Evolutionary conservation across 129 eudicot species (phyloP), one percentile per base, ranked within the genome.

Genomic region (Pittosporum tobira): DNA sequence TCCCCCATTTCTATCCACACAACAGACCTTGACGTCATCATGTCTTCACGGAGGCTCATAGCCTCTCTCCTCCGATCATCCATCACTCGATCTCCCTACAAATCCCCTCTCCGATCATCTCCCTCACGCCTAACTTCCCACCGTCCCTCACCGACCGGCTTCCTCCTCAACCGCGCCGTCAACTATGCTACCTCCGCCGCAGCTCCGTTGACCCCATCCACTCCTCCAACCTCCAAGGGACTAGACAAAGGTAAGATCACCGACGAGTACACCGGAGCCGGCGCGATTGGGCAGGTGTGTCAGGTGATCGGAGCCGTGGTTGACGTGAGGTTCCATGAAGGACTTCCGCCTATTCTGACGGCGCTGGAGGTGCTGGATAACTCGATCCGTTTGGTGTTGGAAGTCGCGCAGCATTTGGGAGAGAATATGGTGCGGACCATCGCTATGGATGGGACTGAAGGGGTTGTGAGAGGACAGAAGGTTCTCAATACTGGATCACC

Each of bases 401-500:
- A 91, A 70, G 99, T 91, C 43, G 94, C 99, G 7, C 94, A 87
- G 38, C 99, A 91, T 75, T 81, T 91, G 91, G 99, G 96, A 27
- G 99, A 80, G 70, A 87, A 53, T 48, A 79, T 87, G 79, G 99
- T 91, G 24, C 67, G 99, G 79, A 83, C 94, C 25, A 91, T 91
- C 73, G 99, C 99, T 71, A 91, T 91, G 99, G 99, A 91, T 74
- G 99, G 96, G 52, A 87, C 99, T 36, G 99, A 91, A 73, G 99
- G 99, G 8, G 79, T 91, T 67, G 99, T 91, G 6, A 57, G 99
- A 27, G 99, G 99, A 52, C 99, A 91, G 71, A 51, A 68, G 1
- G 99, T 91, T 28, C 79, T 91, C 40, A 91, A 91, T 60, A 91
- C 99, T 24, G 99, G 99, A 3, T 91, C 99, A 28, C 99, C 99